Evolutionary conservation across 805 yeast species (phyloP).

Genomic region (Alloascoidea africana): DNA sequence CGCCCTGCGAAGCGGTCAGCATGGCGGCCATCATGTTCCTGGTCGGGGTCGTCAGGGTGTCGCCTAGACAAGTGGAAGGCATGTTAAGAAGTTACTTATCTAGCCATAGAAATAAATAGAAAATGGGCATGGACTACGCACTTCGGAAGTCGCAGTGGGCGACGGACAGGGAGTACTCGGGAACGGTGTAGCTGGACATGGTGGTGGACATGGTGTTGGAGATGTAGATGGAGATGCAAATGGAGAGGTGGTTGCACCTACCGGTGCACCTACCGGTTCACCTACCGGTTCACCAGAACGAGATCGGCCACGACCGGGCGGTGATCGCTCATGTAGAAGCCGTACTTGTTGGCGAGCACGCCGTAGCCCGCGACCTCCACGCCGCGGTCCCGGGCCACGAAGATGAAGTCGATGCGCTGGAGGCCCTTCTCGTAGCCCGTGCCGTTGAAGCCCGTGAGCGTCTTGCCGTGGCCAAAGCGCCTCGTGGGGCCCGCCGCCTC

Average conservation of each 20-base stretch:
- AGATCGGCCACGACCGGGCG: background rate
- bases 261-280: no score
- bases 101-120: no score
- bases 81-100: no score
- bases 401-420: slow-evolving; percentile 27
- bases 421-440: no score
- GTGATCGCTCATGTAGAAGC: slow-evolving; percentile 1
- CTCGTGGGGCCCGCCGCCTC: slow-evolving; percentile 22
- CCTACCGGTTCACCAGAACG: no score
- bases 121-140: no score
- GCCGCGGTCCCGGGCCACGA: slow-evolving; percentile 19
- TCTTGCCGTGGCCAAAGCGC: slow-evolving; percentile 26
- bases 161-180: background rate
- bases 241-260: no score
- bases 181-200: no score
- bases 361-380: background rate
- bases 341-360: background rate
- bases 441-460: slow-evolving; percentile 31
- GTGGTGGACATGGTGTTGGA: no score
- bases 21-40: slow-evolving; percentile 53
- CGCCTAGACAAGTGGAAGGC: no score
- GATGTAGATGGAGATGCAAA: no score
- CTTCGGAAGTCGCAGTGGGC: background rate
- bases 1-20: slow-evolving; percentile 50
- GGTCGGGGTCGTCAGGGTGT: slow-evolving; percentile 86